Conservation (phyloP, 441 rosid genomes). For the Corymbia citriodora region DNA sequence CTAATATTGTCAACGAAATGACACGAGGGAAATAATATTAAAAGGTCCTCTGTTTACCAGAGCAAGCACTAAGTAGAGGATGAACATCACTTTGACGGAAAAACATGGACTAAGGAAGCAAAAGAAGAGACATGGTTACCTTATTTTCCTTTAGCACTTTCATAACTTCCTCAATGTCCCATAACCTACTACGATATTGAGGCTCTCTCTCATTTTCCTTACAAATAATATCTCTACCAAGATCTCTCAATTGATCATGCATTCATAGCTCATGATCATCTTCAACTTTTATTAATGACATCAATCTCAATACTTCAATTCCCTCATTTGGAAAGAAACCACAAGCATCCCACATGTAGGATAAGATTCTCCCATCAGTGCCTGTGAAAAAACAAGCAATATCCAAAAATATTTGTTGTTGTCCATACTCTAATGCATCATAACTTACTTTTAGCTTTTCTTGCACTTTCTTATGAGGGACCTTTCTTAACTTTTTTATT, state of each 20-base stretch:
- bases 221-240: accelerated
- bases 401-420: neutral
- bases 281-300: neutral
- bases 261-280: neutral
- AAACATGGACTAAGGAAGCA: neutral
- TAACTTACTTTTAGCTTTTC: neutral
- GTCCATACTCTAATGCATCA: accelerated
- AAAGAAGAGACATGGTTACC: neutral
- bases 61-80: neutral
- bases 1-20: neutral
- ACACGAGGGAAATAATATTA: neutral
- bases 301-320: neutral
- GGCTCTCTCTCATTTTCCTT: accelerated
- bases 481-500: too few relatives aligned
- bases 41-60: neutral
- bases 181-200: accelerated
- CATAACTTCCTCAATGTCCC: accelerated
- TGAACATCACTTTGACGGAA: neutral
- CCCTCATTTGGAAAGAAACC: neutral
- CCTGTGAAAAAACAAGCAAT: neutral
- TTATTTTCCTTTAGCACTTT: neutral
- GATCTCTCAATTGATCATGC: neutral
- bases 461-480: neutral
- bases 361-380: accelerated
- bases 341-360: neutral